Base-by-base conservation (phyloP, 164 flowering plant species). In the Protea cynaroides region DNA sequence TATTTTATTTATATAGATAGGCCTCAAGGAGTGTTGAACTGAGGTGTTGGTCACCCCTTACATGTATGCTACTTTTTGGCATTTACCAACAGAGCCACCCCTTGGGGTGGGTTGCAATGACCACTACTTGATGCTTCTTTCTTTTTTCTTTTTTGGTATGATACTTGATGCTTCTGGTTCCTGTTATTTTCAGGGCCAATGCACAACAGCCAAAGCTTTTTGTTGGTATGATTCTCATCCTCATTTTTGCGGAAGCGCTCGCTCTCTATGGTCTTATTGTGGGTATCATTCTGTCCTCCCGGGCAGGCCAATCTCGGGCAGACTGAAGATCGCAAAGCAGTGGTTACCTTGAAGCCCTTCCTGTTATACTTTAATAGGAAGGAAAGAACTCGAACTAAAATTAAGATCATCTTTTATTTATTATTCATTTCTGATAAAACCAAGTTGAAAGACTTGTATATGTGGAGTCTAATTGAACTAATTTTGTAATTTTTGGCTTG, bases 241-340 rank as follows among this genome's bases (percentile, higher is more conserved):
- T 74, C 50, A 78, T 80, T 58, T 80, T 80, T 55, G 84, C 84
- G 0, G 84, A 81, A 71, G 84, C 84, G 0, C 69, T 74, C 24
- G 78, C 78, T 56, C 72, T 74, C 11, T 74, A 74, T 38, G 78
- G 78, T 56, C 78, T 74, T 49, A 74, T 74, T 56, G 78, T 71
- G 22, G 78, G 78, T 55, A 74, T 74, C 66, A 82, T 82, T 43
- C 79, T 82, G n/a, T 82, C 83, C 21, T 83, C 86, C 56, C 75
- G 86, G 55, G 84, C 86, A 50, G 86, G 86, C 65, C 86, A 83
- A 69, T 83, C 86, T 17, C 73, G 86, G n/a, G 86, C 83, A 29
- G 87, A 82, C 0, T 82, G 49, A 54, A 22, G 52, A 61, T 21
- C 23, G 49, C n/a, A 4, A 46, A 25, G 49, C 19, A 11, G 36